Evolutionary conservation across 2,329 filamentous ascomycete genomes (phyloP).

Genomic region (Talaromyces albobiverticillius): DNA sequence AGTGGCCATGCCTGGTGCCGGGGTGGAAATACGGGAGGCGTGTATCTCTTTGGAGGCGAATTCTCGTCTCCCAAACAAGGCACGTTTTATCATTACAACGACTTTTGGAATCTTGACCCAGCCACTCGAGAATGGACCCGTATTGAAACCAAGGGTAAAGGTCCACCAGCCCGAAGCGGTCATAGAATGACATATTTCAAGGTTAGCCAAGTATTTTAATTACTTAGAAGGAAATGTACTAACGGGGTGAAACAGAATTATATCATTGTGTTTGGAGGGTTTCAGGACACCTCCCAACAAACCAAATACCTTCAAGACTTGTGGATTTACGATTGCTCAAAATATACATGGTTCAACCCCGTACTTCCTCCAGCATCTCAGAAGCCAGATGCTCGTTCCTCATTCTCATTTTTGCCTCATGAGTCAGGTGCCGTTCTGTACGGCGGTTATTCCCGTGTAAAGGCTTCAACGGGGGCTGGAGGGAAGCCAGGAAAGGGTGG

Average conservation of each 20-base stretch:
- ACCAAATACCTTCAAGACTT: constrained; percentile 92
- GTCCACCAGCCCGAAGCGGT: constrained; percentile 82
- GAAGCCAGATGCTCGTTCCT: constrained; percentile 86
- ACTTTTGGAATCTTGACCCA: constrained; percentile 93
- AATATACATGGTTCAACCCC: constrained; percentile 80
- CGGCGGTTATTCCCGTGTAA: constrained; percentile 90
- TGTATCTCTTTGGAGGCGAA: constrained; percentile 82
- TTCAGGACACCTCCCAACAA: constrained; percentile 93
- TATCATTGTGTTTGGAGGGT: constrained; percentile 91
- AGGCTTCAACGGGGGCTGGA: constrained; percentile 58
- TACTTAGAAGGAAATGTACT: no score
- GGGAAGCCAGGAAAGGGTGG: constrained; percentile 52
- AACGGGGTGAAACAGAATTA: constrained; percentile 58
- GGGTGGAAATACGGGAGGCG: constrained; percentile 76
- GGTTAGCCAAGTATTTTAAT: constrained; percentile 23
- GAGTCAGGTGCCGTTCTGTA: constrained; percentile 87
- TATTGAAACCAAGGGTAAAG: constrained; percentile 69
- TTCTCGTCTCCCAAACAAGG: constrained; percentile 97
- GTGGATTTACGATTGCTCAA: constrained; percentile 91
- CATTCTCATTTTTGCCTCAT: constrained; percentile 87
- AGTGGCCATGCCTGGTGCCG: constrained; percentile 94
- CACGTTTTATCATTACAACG: constrained; percentile 98
- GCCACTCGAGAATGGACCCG: constrained; percentile 84
- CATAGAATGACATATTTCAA: constrained; percentile 97
- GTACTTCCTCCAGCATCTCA: constrained; percentile 72